Conservation (phyloP, 768 basidiomycete genomes). For the Agaricus sinodeliciosus region DNA sequence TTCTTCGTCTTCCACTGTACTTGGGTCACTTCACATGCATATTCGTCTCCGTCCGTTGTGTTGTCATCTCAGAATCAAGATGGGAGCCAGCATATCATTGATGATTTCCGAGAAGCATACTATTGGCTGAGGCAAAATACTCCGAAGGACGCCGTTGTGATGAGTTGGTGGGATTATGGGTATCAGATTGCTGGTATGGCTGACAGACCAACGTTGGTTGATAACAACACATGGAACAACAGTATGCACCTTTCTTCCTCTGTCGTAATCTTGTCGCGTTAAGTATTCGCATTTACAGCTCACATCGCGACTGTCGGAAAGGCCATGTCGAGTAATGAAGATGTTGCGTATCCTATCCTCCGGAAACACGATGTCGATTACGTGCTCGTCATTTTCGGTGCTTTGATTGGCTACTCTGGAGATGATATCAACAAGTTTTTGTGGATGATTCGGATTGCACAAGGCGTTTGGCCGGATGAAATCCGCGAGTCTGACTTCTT, state of each 20-base stretch:
- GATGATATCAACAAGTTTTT: conserved; percentile 99
- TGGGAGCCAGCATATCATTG: conserved; percentile 91
- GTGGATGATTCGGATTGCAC: conserved; percentile 95
- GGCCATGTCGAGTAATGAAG: conserved; percentile 92
- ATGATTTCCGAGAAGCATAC: conserved; percentile 99
- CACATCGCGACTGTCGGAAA: conserved; percentile 99
- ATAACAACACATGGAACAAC: conserved; percentile 99
- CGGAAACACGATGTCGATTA: conserved; percentile 98
- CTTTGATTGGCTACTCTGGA: conserved; percentile 92
- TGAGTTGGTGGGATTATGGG: conserved; percentile 99
- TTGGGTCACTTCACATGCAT: conserved; percentile 90
- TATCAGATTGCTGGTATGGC: conserved; percentile 99
- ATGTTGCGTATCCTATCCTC: conserved; percentile 94
- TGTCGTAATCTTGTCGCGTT: background rate
- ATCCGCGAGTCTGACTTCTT: conserved; percentile 95
- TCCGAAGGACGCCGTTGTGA: conserved; percentile 83
- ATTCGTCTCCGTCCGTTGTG: conserved; percentile 97
- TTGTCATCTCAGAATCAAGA: conserved; percentile 74
- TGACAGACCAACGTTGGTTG: conserved; percentile 90
- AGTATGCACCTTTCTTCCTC: conserved; percentile 47
- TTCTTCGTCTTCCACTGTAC: conserved; percentile 97
- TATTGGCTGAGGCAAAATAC: conserved; percentile 99
- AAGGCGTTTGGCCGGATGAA: conserved; percentile 98
- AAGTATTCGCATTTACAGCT: conserved; percentile 36
- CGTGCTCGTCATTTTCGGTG: conserved; percentile 95